Evolutionary conservation across 805 yeast genomes (phyloP).

Genomic region (Saccharomyces eubayanus): DNA sequence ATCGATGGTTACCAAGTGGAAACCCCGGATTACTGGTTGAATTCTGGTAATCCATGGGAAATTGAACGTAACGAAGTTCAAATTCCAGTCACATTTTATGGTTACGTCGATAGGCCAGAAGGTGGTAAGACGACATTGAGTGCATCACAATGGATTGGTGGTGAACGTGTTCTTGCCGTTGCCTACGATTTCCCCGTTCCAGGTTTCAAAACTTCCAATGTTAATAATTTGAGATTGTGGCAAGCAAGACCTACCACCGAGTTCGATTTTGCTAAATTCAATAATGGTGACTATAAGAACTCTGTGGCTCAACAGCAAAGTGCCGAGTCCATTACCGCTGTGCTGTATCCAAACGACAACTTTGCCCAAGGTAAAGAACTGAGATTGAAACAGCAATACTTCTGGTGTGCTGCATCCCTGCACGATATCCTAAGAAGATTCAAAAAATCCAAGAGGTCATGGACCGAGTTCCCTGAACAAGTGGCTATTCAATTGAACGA

Average conservation of each 20-base stretch:
- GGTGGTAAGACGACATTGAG: constrained; percentile 44
- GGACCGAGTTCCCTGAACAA: constrained; percentile 77
- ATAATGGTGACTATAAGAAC: constrained; percentile 80
- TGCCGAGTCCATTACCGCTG: constrained; percentile 90
- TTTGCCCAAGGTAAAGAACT: constrained; percentile 86
- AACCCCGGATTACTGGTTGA: constrained; percentile 90
- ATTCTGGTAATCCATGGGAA: constrained; percentile 89
- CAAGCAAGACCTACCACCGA: constrained; percentile 82
- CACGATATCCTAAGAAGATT: constrained; percentile 86
- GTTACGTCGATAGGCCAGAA: constrained; percentile 56
- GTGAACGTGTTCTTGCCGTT: constrained; percentile 81
- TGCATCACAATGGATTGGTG: constrained; percentile 72
- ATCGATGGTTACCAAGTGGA: constrained; percentile 91
- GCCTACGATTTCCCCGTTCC: constrained; percentile 92
- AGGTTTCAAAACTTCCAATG: constrained; percentile 73
- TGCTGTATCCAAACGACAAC: constrained; percentile 88
- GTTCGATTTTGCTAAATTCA: constrained; percentile 85
- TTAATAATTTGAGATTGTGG: constrained; percentile 88
- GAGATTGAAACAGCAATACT: constrained; percentile 89
- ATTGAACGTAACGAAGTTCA: constrained; percentile 78
- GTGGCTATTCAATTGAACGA: constrained; percentile 91
- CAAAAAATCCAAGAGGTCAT: constrained; percentile 65
- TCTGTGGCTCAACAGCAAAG: constrained; percentile 79
- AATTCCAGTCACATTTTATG: constrained; percentile 85
- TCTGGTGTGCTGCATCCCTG: constrained; percentile 93